Conservation (phyloP, 1,139 yeast species). For the Casaregolazyma lundiana region DNA sequence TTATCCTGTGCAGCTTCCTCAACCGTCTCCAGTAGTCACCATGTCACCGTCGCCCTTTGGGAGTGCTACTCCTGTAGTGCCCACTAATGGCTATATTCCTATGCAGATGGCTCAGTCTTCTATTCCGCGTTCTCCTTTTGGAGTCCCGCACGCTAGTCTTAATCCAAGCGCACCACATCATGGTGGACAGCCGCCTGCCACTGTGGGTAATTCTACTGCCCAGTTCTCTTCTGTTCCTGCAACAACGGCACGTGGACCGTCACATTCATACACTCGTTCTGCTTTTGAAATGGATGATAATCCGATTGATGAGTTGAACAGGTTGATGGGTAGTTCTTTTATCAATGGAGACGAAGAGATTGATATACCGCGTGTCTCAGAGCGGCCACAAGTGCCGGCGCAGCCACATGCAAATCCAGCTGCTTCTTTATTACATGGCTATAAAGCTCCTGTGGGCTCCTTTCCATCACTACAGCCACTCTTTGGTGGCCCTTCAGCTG, state of each 20-base stretch:
- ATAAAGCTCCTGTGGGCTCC: not conserved
- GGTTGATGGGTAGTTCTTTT: conserved; percentile 25
- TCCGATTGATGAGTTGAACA: conserved; percentile 22
- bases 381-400: too few relatives aligned
- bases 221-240: conserved; percentile 4
- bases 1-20: conserved; percentile 8
- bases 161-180: conserved; percentile 8
- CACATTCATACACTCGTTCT: not conserved
- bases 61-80: conserved; percentile 4
- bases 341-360: conserved; percentile 22
- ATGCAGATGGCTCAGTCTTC: conserved; percentile 7
- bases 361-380: conserved; percentile 9
- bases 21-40: conserved; percentile 8
- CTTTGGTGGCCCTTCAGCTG: conserved; percentile 1
- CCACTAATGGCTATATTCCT: conserved; percentile 2
- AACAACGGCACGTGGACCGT: conserved; percentile 1
- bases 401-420: not conserved
- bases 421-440: not conserved
- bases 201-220: not conserved
- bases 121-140: conserved; percentile 6
- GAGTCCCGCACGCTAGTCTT: conserved; percentile 8
- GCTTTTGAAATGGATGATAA: conserved; percentile 13
- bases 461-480: conserved; percentile 5
- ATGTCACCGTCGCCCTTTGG: conserved; percentile 2
- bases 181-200: conserved; percentile 2